phyloP scores from a whole-genome alignment of 495 filamentous ascomycete species.

The Penicillium arizonense region DNA sequence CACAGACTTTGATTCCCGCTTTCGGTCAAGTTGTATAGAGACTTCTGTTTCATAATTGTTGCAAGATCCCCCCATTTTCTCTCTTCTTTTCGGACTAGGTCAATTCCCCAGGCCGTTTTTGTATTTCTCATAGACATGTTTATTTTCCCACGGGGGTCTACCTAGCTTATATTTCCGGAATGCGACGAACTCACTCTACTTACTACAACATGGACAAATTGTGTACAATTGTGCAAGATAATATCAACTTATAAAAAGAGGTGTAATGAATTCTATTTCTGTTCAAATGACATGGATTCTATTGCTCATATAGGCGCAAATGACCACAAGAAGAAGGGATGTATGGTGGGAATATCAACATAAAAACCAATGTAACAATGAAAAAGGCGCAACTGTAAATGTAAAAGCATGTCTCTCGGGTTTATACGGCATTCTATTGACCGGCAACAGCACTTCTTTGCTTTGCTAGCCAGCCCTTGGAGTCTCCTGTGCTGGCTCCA shows the following conservation, averaged over 20 bases:
- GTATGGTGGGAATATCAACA: slow-evolving; percentile 8
- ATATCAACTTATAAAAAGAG: neutral
- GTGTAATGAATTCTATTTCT: neutral
- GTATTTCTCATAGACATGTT: slow-evolving; percentile 16
- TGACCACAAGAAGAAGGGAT: slow-evolving; percentile 9
- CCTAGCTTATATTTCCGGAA: neutral
- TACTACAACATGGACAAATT: neutral
- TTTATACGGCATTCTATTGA: slow-evolving; percentile 19
- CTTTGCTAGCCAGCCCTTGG: slow-evolving; percentile 87
- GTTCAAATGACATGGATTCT: slow-evolving; percentile 3
- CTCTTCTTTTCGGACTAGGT: neutral
- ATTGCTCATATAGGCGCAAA: slow-evolving; percentile 1
- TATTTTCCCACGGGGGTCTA: slow-evolving; percentile 7
- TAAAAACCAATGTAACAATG: neutral
- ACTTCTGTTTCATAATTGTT: slow-evolving; percentile 3
- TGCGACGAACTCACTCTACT: slow-evolving; percentile 11
- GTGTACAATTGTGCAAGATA: neutral
- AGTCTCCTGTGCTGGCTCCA: slow-evolving; percentile 65
- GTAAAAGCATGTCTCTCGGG: neutral
- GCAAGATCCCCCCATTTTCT: neutral
- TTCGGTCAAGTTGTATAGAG: slow-evolving; percentile 60
- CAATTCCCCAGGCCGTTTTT: slow-evolving; percentile 4
- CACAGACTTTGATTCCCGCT: slow-evolving; percentile 83
- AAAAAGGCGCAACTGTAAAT: neutral
- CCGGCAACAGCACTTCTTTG: slow-evolving; percentile 71